A percentile compares a stretch with the other conserved stretches of the same genome.
These are phyloP conservation scores for Phytophthora meadii DNA, from an alignment of 352 stramenopile species.

Conservation along the genomic window DNA sequence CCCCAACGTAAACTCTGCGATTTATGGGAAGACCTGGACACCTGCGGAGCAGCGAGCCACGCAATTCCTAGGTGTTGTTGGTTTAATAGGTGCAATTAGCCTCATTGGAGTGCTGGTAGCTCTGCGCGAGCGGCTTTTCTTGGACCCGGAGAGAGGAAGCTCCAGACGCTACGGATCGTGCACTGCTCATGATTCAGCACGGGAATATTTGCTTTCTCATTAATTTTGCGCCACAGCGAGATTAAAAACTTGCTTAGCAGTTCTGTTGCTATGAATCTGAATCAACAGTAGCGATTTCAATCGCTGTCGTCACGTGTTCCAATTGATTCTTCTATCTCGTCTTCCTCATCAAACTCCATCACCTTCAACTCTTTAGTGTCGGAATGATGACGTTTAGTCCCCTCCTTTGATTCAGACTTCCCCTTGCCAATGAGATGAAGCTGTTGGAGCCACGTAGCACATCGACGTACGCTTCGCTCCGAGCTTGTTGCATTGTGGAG, in stretches of 20 bases:
- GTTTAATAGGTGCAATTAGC: conserved; percentile 42
- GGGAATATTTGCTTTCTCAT: conserved; percentile 59
- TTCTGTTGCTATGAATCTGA: conserved; percentile 13
- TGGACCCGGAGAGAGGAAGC: conserved; percentile 8
- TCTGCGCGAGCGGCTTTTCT: conserved; percentile 52
- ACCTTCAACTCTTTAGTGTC: conserved; percentile 18
- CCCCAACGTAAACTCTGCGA: not conserved
- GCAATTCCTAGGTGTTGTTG: conserved; percentile 39
- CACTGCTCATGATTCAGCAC: conserved; percentile 51
- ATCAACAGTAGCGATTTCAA: conserved; percentile 9
- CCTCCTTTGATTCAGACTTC: conserved; percentile 17
- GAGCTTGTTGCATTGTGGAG: conserved; percentile 54
- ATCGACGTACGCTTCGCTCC: conserved; percentile 32
- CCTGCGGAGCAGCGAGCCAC: conserved; percentile 28
- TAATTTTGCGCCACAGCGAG: conserved; percentile 10
- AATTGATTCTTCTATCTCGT: conserved; percentile 66
- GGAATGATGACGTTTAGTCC: no score
- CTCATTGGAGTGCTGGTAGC: conserved; percentile 44
- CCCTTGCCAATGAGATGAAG: conserved; percentile 17
- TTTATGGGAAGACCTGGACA: conserved; percentile 20
- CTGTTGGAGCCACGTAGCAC: conserved; percentile 45
- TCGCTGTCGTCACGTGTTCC: conserved; percentile 25
- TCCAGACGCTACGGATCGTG: conserved; percentile 44
- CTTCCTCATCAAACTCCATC: conserved; percentile 45
- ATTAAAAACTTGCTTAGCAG: not conserved